Percentiles rank a stretch among this genome's conserved stretches.
These are phyloP conservation scores for Arthrinium puccinioides DNA, from an alignment of 2,329 filamentous ascomycete genomes.

Conservation along the genomic window DNA sequence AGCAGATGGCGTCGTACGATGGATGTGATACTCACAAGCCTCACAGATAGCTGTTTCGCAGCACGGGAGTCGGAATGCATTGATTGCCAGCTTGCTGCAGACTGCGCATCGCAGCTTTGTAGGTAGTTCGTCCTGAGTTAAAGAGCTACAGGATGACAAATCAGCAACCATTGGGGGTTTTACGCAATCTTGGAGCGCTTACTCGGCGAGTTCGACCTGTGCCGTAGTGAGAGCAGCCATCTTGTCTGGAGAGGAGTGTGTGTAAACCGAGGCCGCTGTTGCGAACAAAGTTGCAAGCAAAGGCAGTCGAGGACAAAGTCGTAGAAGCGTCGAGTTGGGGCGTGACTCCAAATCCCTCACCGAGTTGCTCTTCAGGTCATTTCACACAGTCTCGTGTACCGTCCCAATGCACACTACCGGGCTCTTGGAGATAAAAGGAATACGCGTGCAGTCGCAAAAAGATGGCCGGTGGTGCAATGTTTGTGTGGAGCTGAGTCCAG, in stretches of 20 bases:
- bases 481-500: too few species aligned
- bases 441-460: too few species aligned
- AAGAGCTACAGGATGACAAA: conserved; percentile 51
- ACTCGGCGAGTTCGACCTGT: conserved; percentile 54
- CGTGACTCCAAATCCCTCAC: conserved; percentile 5
- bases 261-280: too few species aligned
- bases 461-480: too few species aligned
- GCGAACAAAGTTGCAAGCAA: too few species aligned
- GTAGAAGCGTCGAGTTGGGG: conserved; percentile 1
- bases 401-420: too few species aligned
- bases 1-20: conserved; percentile 4
- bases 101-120: conserved; percentile 92
- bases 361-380: conserved; percentile 1
- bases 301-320: neutral
- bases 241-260: too few species aligned
- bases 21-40: conserved; percentile 53
- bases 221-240: conserved; percentile 36
- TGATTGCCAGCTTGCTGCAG: conserved; percentile 84
- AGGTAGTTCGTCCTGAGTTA: conserved; percentile 80
- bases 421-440: too few species aligned
- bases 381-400: too few species aligned
- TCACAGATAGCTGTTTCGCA: conserved; percentile 95
- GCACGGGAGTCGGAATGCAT: conserved; percentile 86
- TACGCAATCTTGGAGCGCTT: conserved; percentile 13
- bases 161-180: too few species aligned